Base-by-base conservation (phyloP, 2,329 filamentous ascomycete species). In the Fusarium praegraminearum region DNA sequence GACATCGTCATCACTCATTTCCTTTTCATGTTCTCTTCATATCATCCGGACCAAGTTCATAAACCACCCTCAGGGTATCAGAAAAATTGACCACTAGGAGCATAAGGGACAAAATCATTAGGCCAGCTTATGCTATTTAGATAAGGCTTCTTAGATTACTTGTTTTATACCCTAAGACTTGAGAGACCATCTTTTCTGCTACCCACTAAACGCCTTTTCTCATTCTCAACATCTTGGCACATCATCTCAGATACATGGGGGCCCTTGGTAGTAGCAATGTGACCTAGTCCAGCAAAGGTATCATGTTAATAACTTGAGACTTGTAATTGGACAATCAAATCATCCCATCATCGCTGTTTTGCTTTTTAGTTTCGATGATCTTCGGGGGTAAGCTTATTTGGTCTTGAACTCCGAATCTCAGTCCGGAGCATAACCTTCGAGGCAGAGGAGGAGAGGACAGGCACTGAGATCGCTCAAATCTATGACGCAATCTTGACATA, bases 311-410 rank as follows among this genome's bases (percentile, higher is more conserved):
- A 73, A 72, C 44, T 28, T n/a, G 20, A 16, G 20, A 12, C 13
- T n/a, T 46, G 26, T 73, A 50, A 72, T 73, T 73, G 71, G 71
- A 43, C 33, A n/a, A 50, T 30, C 20, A 26, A 44, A 10, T 9
- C 51, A 50, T 54, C 13, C 55, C 30, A 61, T 32, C 28, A 32
- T 54, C 45, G 47, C 40, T n/a, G 5, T 22, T 24, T 46, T 43
- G 35, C 33, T 35, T 40, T 43, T 38, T 33, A 24, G 36, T 26
- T 30, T 40, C 64, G 61, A 40, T 52, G 61, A 71, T 72, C 57
- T 41, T 46, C 53, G 49, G 43, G 36, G 43, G 52, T 32, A 56
- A 59, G 33, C 55, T 71, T 56, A 65, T 67, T 67, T 49, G 18
- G 26, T 65, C 50, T 24, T 65, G 36, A 52, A 32, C 30, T 65